Conservation (phyloP, 140 eudicot genomes). For the Senecio squalidus region DNA sequence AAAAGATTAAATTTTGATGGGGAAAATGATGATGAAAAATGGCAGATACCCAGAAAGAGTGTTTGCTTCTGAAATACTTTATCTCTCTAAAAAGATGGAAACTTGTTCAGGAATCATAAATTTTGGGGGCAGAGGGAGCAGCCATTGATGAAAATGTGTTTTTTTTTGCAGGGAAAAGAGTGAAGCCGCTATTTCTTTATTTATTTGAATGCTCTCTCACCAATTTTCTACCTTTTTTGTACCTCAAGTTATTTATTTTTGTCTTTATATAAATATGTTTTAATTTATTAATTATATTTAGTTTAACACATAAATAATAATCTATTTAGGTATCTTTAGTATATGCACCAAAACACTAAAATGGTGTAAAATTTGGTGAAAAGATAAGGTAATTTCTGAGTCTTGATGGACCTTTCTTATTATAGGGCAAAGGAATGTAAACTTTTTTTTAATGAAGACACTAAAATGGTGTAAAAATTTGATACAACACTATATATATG, state of each 20-base stretch:
- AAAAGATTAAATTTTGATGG: not conserved
- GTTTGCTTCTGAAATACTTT: not conserved
- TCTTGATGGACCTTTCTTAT: no score
- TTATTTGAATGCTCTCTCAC: not conserved
- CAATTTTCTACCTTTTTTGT: not conserved
- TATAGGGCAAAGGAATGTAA: no score
- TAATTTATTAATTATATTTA: no score
- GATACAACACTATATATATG: no score
- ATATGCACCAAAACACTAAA: no score
- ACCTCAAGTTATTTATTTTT: not conserved
- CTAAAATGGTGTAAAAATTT: no score
- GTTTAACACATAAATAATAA: no score
- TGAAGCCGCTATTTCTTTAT: conserved; percentile 1
- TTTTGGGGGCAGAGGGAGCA: conserved; percentile 5
- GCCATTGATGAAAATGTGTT: conserved; percentile 24
- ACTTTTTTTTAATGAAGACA: no score
- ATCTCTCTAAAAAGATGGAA: not conserved
- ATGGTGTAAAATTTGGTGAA: no score
- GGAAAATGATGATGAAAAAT: not conserved
- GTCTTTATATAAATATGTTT: no score
- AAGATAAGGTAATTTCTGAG: no score
- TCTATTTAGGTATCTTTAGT: no score
- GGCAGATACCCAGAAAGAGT: conserved; percentile 9
- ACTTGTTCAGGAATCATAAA: conserved; percentile 5
- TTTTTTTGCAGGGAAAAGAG: conserved; percentile 17